These are phyloP conservation scores for Sphaerobolus stellatus DNA, from an alignment of 1,284 basidiomycete species.

Conservation along the genomic window DNA sequence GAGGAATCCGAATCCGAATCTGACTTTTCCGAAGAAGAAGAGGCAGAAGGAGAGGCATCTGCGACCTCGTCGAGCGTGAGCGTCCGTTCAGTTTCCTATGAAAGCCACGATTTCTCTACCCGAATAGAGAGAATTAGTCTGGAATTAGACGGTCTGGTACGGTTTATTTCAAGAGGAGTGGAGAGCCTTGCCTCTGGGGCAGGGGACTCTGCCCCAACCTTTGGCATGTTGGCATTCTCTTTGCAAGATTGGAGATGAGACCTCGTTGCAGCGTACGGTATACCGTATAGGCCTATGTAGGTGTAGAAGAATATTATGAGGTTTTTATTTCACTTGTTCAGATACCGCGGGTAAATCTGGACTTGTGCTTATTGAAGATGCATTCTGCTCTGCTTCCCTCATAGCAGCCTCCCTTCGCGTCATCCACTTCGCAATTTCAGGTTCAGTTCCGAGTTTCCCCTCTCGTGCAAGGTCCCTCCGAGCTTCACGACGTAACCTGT, in stretches of 20 bases:
- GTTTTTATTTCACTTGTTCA: too few relatives aligned
- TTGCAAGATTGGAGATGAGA: conserved; percentile 84
- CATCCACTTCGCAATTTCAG: conserved; percentile 81
- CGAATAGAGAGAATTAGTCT: conserved; percentile 60
- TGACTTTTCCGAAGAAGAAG: conserved; percentile 50
- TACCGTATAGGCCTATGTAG: background rate
- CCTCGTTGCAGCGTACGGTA: background rate
- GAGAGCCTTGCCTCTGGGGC: conserved; percentile 50
- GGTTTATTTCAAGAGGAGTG: conserved; percentile 62
- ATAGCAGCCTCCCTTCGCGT: conserved; percentile 41
- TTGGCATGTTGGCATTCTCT: conserved; percentile 72
- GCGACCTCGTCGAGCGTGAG: conserved; percentile 30
- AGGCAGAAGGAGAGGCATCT: conserved; percentile 34
- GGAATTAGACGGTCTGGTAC: conserved; percentile 69
- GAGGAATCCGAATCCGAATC: conserved; percentile 32
- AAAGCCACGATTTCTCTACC: conserved; percentile 43
- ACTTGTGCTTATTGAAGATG: too few relatives aligned
- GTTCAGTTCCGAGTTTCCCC: conserved; percentile 79
- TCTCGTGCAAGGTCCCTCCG: conserved; percentile 69
- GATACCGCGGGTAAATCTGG: too few relatives aligned
- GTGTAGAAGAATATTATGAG: too few relatives aligned
- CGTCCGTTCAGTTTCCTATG: conserved; percentile 32
- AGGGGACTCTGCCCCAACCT: conserved; percentile 57
- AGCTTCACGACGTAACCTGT: conserved; percentile 68
- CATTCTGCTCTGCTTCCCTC: too few relatives aligned